phyloP scores from a whole-genome alignment of 208 protist species.

The Trypanosoma cruzi region DNA sequence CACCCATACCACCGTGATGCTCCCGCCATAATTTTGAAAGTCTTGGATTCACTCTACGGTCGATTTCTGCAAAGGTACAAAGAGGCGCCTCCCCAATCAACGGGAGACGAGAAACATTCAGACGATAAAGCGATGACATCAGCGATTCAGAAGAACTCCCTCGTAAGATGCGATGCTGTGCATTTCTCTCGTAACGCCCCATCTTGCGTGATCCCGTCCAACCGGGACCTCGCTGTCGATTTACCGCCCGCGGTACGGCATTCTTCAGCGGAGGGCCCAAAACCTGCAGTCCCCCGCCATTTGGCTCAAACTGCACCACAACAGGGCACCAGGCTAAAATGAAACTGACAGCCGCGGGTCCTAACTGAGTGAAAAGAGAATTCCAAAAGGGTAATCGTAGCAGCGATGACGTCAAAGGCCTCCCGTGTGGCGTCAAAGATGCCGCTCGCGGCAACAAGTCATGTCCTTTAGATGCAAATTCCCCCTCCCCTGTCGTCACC shows the following conservation, averaged over 20 bases:
- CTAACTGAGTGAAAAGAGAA: slow-evolving; percentile 38
- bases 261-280: slow-evolving; percentile 54
- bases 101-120: slow-evolving; percentile 27
- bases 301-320: slow-evolving; percentile 59
- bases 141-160: background rate
- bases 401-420: slow-evolving; percentile 39
- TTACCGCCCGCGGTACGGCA: slow-evolving; percentile 6
- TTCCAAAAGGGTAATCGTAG: slow-evolving; percentile 47
- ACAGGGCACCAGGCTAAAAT: slow-evolving; percentile 48
- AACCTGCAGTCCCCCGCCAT: slow-evolving; percentile 64
- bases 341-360: slow-evolving; percentile 39
- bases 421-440: background rate
- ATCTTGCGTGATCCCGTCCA: slow-evolving; percentile 7
- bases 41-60: background rate
- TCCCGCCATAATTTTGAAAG: slow-evolving; percentile 16
- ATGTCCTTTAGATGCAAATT: background rate
- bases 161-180: background rate
- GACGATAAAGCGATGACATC: slow-evolving; percentile 19
- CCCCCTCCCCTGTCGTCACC: background rate
- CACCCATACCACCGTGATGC: background rate
- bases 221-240: slow-evolving; percentile 1
- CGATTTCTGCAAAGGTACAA: slow-evolving; percentile 15
- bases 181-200: slow-evolving; percentile 9
- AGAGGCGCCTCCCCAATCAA: slow-evolving; percentile 16
- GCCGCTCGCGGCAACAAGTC: slow-evolving; percentile 1